phyloP scores from a whole-genome alignment of 495 filamentous ascomycete species.

The Trichoderma reesei region DNA sequence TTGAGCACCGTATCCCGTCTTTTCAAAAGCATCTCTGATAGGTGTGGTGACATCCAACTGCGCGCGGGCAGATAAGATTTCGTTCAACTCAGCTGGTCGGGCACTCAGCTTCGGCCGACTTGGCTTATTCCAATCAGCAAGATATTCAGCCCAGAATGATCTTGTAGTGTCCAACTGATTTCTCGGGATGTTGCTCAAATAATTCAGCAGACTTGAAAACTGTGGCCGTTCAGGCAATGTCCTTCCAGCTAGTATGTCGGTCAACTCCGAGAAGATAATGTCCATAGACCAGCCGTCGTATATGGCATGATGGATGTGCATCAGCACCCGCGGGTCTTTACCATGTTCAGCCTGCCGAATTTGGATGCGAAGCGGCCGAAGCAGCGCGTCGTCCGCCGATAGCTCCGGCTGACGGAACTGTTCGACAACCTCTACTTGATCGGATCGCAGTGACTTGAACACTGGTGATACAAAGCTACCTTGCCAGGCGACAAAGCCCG shows the following conservation, averaged over 20 bases:
- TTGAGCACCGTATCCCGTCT: conserved; percentile 33
- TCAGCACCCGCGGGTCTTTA: conserved; percentile 20
- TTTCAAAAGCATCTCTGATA: not conserved
- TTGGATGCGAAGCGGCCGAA: conserved; percentile 49
- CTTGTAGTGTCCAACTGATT: conserved; percentile 18
- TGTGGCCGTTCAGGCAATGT: conserved; percentile 33
- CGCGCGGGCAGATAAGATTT: not conserved
- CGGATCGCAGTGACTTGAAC: conserved; percentile 39
- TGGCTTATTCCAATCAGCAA: conserved; percentile 33
- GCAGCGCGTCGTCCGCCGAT: conserved; percentile 29
- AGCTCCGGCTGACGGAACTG: conserved; percentile 13
- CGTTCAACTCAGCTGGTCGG: not conserved
- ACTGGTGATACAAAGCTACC: conserved; percentile 51
- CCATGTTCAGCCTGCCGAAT: conserved; percentile 22
- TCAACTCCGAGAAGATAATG: conserved; percentile 55
- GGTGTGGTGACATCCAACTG: not conserved
- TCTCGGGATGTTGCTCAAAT: conserved; percentile 17
- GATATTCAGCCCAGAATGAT: conserved; percentile 47
- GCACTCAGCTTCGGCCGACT: conserved; percentile 32
- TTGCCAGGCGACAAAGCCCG: conserved; percentile 51
- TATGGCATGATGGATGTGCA: conserved; percentile 63
- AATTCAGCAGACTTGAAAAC: conserved; percentile 39
- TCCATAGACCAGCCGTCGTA: conserved; percentile 85
- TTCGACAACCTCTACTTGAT: conserved; percentile 32
- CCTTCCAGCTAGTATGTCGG: conserved; percentile 25